Evolutionary conservation across 225 moss, liverwort and hornwort genomes (phyloP).

Genomic region (Pseudoscleropodium purum): DNA sequence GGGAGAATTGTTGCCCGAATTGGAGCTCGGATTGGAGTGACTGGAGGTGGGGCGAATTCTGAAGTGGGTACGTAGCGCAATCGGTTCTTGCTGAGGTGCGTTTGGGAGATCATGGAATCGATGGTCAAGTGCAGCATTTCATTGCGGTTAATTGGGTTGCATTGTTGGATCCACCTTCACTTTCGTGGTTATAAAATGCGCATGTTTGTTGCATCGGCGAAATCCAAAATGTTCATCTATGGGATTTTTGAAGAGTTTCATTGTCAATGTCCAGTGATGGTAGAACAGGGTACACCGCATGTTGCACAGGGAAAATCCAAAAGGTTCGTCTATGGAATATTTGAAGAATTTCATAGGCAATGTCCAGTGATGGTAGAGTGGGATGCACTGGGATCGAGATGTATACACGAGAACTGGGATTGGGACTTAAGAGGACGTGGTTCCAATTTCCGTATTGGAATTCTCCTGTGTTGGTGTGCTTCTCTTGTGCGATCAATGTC

Average conservation of each 20-base stretch:
- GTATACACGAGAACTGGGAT: not conserved
- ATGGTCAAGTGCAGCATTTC: not conserved
- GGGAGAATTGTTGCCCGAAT: not conserved
- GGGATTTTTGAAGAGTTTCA: not conserved
- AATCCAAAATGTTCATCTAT: not conserved
- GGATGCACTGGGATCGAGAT: not conserved
- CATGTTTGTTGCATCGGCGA: not conserved
- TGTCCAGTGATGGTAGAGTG: not conserved
- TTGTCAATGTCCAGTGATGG: not conserved
- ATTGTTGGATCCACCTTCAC: not conserved
- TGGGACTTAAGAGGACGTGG: not conserved
- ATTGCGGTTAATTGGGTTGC: not conserved
- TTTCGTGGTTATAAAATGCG: not conserved
- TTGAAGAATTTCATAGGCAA: not conserved
- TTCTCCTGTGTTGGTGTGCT: not conserved
- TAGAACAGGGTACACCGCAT: not conserved
- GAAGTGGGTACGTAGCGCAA: not conserved
- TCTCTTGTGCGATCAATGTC: not conserved
- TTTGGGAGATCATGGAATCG: not conserved
- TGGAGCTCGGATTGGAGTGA: not conserved
- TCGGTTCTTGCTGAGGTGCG: not conserved
- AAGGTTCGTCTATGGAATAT: not conserved
- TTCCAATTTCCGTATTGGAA: not conserved
- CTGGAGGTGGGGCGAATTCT: not conserved
- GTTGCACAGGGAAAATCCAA: not conserved